Evolutionary conservation across 345 rosid species (phyloP).

Genomic region (Eucalyptus camaldulensis): DNA sequence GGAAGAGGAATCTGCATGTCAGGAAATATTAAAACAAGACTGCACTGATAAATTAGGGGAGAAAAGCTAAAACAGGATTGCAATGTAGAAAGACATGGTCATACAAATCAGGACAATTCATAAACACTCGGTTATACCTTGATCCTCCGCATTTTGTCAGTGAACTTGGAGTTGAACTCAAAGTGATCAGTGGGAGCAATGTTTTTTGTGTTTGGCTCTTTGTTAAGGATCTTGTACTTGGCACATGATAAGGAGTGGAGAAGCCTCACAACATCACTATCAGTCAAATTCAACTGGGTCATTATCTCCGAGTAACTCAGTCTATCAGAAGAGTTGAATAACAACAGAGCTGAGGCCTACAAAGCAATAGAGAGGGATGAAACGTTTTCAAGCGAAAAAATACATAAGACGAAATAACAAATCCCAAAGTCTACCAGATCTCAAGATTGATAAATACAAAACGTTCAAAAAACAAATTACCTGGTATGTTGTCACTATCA

Average conservation of each 20-base stretch:
- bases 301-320: constrained; percentile 71
- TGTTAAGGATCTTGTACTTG: constrained; percentile 61
- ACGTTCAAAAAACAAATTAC: constrained; percentile 2
- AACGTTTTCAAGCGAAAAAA: background rate
- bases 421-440: background rate
- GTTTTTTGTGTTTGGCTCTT: constrained; percentile 54
- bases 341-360: constrained; percentile 81
- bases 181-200: constrained; percentile 44
- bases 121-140: constrained; percentile 23
- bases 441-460: background rate
- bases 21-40: background rate
- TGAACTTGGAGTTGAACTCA: constrained; percentile 70
- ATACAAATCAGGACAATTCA: background rate
- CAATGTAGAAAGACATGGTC: background rate
- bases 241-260: constrained; percentile 89
- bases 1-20: constrained; percentile 72
- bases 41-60: background rate
- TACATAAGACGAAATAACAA: background rate
- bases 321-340: constrained; percentile 70
- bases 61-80: background rate
- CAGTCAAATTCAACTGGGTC: constrained; percentile 68
- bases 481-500: constrained; percentile 72
- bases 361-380: background rate
- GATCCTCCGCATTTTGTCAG: constrained; percentile 81
- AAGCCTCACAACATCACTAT: constrained; percentile 69